Conservation (phyloP, 139 green algal genomes). For the Closterium sp. region DNA sequence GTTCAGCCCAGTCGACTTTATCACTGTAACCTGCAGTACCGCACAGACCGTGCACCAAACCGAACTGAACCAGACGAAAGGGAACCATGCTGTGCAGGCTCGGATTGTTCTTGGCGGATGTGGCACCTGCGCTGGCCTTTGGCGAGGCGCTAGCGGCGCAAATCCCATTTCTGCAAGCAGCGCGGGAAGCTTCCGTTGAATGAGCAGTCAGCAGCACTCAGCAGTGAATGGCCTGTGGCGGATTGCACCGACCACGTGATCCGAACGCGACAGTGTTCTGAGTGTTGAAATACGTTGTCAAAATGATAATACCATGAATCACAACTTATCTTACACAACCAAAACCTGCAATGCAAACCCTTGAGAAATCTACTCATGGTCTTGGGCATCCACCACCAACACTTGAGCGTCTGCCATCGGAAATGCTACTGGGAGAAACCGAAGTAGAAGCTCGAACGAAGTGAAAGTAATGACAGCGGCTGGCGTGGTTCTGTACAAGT, state of each 20-base stretch:
- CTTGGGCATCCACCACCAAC: background rate
- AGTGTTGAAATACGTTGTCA: too few relatives aligned
- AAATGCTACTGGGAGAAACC: constrained; percentile 55
- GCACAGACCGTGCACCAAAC: too few relatives aligned
- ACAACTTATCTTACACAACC: background rate
- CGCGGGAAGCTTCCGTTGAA: background rate
- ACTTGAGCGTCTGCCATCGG: background rate
- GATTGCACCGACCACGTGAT: background rate
- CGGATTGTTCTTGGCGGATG: background rate
- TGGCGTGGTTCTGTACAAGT: constrained; percentile 90
- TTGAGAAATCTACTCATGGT: background rate
- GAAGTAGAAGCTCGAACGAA: constrained; percentile 86
- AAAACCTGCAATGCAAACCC: too few relatives aligned
- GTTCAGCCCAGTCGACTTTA: too few relatives aligned
- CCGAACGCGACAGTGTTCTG: too few relatives aligned
- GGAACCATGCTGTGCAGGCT: too few relatives aligned
- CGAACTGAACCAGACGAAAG: too few relatives aligned
- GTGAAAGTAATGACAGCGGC: constrained; percentile 96
- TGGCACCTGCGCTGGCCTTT: background rate
- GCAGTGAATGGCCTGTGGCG: background rate
- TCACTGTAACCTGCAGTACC: too few relatives aligned
- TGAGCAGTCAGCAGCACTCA: background rate
- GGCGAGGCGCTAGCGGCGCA: background rate
- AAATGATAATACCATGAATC: background rate
- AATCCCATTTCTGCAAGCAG: background rate